phyloP scores from a whole-genome alignment of 495 filamentous ascomycete species.

The Neurospora sp. region DNA sequence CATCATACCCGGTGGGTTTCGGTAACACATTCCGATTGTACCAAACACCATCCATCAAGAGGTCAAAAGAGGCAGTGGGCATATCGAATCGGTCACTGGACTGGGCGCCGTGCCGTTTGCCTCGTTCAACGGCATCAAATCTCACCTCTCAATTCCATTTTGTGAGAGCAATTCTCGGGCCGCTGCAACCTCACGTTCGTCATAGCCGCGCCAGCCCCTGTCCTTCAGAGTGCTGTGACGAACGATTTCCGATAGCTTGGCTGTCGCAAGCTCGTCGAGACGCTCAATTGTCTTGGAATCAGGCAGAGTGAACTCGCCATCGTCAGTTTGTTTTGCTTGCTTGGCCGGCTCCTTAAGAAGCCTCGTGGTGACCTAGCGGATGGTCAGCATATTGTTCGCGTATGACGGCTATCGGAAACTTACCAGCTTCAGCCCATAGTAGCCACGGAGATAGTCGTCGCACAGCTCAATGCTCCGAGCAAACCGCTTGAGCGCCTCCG shows the following conservation, averaged over 20 bases:
- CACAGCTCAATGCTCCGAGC: slow-evolving; percentile 88
- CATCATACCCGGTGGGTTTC: not conserved
- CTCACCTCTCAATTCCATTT: slow-evolving; percentile 26
- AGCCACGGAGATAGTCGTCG: slow-evolving; percentile 82
- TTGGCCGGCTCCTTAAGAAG: slow-evolving; percentile 27
- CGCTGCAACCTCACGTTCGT: slow-evolving; percentile 64
- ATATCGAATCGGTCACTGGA: slow-evolving; percentile 20
- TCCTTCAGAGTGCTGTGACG: slow-evolving; percentile 48
- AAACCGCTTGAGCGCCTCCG: slow-evolving; percentile 71
- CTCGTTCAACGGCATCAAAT: not conserved
- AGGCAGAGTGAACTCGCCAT: slow-evolving; percentile 34
- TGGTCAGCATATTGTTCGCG: slow-evolving; percentile 6
- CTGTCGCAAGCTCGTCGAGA: slow-evolving; percentile 62
- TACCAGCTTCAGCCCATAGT: slow-evolving; percentile 82
- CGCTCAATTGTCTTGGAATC: slow-evolving; percentile 47
- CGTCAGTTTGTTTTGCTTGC: slow-evolving; percentile 22
- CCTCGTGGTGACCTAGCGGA: slow-evolving; percentile 28
- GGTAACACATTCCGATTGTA: not conserved
- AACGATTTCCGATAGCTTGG: slow-evolving; percentile 68
- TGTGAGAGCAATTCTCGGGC: slow-evolving; percentile 60
- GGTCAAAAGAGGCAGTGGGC: slow-evolving; percentile 3
- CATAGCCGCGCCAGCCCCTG: slow-evolving; percentile 61
- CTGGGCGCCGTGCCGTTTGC: slow-evolving; percentile 7
- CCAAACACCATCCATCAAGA: slow-evolving; percentile 17
- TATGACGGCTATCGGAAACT: slow-evolving; percentile 10